A percentile compares a stretch with the other conserved stretches of the same genome.
Conservation (phyloP, 352 stramenopile species). For the Phytophthora ohioensis region DNA sequence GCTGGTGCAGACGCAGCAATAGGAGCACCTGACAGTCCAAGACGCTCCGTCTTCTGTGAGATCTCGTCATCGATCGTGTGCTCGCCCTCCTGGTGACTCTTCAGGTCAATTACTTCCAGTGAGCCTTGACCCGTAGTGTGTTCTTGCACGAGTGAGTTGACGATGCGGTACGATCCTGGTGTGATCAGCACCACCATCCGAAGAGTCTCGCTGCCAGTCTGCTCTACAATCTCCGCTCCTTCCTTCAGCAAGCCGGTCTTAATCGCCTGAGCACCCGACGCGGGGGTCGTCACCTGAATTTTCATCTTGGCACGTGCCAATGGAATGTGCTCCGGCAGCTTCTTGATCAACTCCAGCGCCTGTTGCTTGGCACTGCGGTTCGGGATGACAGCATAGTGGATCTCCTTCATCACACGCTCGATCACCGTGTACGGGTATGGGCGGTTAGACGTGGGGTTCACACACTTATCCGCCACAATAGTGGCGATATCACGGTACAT, state of each 20-base stretch:
- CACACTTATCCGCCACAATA: conserved; percentile 97
- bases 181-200: conserved; percentile 81
- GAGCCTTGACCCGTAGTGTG: conserved; percentile 62
- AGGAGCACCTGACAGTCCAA: conserved; percentile 51
- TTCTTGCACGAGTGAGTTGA: conserved; percentile 77
- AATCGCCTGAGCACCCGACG: conserved; percentile 56
- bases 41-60: conserved; percentile 82
- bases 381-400: conserved; percentile 95
- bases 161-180: conserved; percentile 77
- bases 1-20: conserved; percentile 13
- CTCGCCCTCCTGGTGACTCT: conserved; percentile 91
- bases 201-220: conserved; percentile 61
- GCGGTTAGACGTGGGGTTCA: conserved; percentile 95
- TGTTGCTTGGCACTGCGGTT: conserved; percentile 97
- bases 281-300: conserved; percentile 82
- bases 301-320: conserved; percentile 98
- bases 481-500: conserved; percentile 96
- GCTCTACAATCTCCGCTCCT: conserved; percentile 71
- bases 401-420: conserved; percentile 96
- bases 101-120: conserved; percentile 94
- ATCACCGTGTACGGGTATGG: conserved; percentile 98
- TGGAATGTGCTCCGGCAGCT: conserved; percentile 92
- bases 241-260: conserved; percentile 71
- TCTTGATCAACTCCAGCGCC: conserved; percentile 97
- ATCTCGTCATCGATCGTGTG: conserved; percentile 94